phyloP scores from a whole-genome alignment of 164 flowering plant species.

The Magnolia kwangsiensis region DNA sequence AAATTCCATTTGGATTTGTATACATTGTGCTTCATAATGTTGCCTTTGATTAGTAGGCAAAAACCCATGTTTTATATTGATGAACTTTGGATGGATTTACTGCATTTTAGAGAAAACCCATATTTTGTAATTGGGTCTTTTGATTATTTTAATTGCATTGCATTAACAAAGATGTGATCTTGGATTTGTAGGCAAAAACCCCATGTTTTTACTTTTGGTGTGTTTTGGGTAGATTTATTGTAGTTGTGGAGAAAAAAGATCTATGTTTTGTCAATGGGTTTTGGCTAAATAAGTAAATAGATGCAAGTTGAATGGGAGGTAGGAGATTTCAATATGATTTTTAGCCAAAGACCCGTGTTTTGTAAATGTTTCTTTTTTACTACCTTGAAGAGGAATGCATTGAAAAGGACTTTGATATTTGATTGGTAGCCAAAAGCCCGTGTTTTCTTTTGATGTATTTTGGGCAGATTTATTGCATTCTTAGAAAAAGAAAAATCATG shows the following conservation, averaged over 20 bases:
- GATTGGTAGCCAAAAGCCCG: too few species aligned
- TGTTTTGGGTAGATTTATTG: background rate
- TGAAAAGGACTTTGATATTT: too few species aligned
- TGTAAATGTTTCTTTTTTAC: too few species aligned
- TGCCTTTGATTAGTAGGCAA: background rate
- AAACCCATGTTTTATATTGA: background rate
- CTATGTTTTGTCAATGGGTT: background rate
- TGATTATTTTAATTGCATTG: slow-evolving; percentile 1
- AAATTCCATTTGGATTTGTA: too few species aligned
- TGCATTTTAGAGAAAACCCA: background rate
- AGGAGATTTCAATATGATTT: background rate
- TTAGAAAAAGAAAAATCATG: background rate
- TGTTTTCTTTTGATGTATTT: background rate
- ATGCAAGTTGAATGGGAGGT: background rate
- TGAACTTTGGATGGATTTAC: background rate
- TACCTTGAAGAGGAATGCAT: too few species aligned
- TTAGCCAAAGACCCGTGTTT: too few species aligned
- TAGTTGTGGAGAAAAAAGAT: background rate
- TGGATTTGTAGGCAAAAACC: slow-evolving; percentile 41
- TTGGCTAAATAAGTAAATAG: background rate
- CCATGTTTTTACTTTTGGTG: background rate
- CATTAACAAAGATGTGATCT: background rate
- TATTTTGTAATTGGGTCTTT: background rate
- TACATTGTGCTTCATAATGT: too few species aligned
- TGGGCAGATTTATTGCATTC: background rate